Evolutionary conservation across 1,284 basidiomycete genomes (phyloP), one percentile per base, ranked within the genome.

Genomic region (Irpex lacteus): DNA sequence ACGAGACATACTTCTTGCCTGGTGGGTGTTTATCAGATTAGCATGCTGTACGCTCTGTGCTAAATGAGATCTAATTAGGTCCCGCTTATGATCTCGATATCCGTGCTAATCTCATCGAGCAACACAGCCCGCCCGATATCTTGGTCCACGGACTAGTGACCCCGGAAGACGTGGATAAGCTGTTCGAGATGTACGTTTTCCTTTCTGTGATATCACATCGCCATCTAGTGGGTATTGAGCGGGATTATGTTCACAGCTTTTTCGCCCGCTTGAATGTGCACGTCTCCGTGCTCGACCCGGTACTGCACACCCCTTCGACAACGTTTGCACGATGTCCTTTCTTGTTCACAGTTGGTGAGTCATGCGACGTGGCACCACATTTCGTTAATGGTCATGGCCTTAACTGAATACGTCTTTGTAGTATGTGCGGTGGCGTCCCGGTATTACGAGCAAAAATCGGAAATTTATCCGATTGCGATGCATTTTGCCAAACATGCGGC

Each of bases 401-500:
- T 38, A 47, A 13, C 44, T 4, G 11, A 15, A 44, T 18, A 55
- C 34, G 36, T 37, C 9, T 34, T n/a, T 9, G 26, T 60, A 92
- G 90, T 94, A 53, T 92, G 91, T 66, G 91, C 91, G 9, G 85
- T 92, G 61, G 85, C 91, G 0, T 91, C 90, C 0, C 80, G 91
- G 21, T 92, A 90, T 71, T 90, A 91, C 71, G 71, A 80, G 3
- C 87, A 88, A 58, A 92, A 91, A 70, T 88, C 89, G 0, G 88
- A 91, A 71, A 88, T 92, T 59, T 92, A 93, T 70, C 89, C 90
- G 2, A 88, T 92, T 67, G 91, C 91, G 7, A 94, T 94, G 92
- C 91, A 93, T 73, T 93, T 93, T 66, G 91, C 92, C 1, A 92
- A 91, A 71, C 87, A 89, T 65, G 88, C 91, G 0, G 91, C 90